Evolutionary conservation across 176 grass and related monocot species (phyloP).

Genomic region (Ensete glaucum): DNA sequence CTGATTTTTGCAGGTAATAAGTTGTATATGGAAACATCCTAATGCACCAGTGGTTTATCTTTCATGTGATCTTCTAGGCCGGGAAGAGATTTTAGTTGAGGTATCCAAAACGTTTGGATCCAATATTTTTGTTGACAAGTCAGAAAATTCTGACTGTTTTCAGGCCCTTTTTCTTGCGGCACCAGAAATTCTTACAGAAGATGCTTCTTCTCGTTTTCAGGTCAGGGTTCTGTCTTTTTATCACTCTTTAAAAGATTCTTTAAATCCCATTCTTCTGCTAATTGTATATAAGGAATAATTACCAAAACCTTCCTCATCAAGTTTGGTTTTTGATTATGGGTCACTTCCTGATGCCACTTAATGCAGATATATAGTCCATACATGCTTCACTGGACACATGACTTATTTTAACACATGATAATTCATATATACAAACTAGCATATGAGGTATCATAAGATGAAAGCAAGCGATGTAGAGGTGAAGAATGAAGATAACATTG

Average conservation of each 20-base stretch:
- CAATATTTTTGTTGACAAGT: slow-evolving; percentile 51
- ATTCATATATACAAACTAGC: too few species aligned
- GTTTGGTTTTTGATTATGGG: too few species aligned
- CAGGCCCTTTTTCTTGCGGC: slow-evolving; percentile 36
- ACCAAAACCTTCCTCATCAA: too few species aligned
- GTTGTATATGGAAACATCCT: slow-evolving; percentile 92
- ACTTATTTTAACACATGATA: too few species aligned
- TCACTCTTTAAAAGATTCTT: neutral
- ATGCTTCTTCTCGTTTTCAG: slow-evolving; percentile 75
- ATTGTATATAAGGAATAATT: too few species aligned
- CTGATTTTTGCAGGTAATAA: slow-evolving; percentile 57
- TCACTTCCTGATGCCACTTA: too few species aligned
- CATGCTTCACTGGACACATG: too few species aligned
- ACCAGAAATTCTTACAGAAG: slow-evolving; percentile 54
- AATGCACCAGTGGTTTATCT: slow-evolving; percentile 56
- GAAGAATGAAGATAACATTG: too few species aligned
- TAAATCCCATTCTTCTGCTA: too few species aligned
- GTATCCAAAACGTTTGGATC: slow-evolving; percentile 68
- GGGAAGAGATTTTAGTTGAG: slow-evolving; percentile 66
- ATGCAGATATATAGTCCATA: too few species aligned
- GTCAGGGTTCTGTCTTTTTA: slow-evolving; percentile 16
- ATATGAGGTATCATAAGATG: too few species aligned
- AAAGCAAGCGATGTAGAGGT: too few species aligned
- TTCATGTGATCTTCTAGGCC: slow-evolving; percentile 62
- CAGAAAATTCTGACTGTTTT: slow-evolving; percentile 44